Conservation (phyloP, 2,329 filamentous ascomycete genomes). For the Rosellinia necatrix region DNA sequence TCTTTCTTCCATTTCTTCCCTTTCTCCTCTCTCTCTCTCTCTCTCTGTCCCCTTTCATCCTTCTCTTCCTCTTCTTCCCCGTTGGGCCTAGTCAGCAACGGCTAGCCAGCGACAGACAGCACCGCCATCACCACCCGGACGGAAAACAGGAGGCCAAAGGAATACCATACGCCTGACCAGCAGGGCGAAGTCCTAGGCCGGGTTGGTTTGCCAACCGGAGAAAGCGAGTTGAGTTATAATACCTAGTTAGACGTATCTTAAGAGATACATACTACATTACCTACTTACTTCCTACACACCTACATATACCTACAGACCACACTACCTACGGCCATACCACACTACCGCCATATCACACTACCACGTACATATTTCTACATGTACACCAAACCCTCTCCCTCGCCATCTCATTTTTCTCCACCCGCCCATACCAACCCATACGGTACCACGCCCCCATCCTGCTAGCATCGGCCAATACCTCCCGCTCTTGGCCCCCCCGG, state of each 20-base stretch:
- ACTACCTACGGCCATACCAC: background rate
- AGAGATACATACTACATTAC: too few relatives aligned
- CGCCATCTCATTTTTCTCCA: slow-evolving; percentile 17
- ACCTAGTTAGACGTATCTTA: too few relatives aligned
- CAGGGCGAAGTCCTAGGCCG: background rate
- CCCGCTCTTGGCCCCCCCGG: slow-evolving; percentile 28
- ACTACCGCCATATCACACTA: background rate
- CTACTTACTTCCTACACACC: too few relatives aligned
- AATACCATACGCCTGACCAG: slow-evolving; percentile 1
- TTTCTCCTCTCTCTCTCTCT: background rate
- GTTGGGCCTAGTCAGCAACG: slow-evolving; percentile 2
- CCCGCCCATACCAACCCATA: slow-evolving; percentile 12
- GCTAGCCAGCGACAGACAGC: background rate
- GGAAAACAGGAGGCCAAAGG: background rate
- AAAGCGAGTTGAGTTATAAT: too few relatives aligned
- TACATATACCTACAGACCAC: too few relatives aligned
- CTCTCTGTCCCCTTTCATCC: background rate
- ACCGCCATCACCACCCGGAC: background rate
- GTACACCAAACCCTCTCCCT: slow-evolving; percentile 6
- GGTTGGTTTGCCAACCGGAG: too few relatives aligned
- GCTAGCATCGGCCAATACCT: slow-evolving; percentile 28
- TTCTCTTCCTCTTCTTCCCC: background rate
- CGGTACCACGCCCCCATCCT: slow-evolving; percentile 19
- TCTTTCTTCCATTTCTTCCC: background rate
- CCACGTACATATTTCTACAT: background rate